A percentile compares a stretch with the other conserved stretches of the same genome.
Evolutionary conservation across 139 green algal species (phyloP).

Genomic region (Chlorella sp.): DNA sequence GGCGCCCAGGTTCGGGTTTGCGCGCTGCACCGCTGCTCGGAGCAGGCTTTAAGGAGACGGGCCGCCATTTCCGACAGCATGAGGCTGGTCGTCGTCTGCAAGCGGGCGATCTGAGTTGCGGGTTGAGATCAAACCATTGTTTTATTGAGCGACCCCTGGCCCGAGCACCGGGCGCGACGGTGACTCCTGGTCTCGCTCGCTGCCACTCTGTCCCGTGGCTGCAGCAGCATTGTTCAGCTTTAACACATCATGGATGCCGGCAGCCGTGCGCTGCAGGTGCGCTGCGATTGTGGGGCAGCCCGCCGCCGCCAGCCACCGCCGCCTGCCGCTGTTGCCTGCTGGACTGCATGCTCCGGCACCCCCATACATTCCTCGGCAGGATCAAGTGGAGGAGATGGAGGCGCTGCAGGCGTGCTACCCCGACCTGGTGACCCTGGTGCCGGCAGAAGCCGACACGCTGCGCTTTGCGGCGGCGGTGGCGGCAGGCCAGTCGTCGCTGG

Average conservation of each 20-base stretch:
- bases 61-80: background rate
- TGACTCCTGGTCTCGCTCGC: too few species aligned
- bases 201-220: too few species aligned
- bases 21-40: background rate
- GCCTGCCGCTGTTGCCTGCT: background rate
- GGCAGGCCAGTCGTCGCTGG: background rate
- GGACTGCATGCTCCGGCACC: background rate
- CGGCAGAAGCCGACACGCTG: background rate
- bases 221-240: background rate
- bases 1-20: background rate
- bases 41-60: background rate
- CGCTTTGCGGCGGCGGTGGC: background rate
- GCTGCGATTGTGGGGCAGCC: background rate
- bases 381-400: conserved; percentile 21
- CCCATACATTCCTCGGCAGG: background rate
- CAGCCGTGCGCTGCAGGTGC: background rate
- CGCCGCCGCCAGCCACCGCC: background rate
- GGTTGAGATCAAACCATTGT: too few species aligned
- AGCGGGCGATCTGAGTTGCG: too few species aligned
- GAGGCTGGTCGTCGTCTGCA: too few species aligned
- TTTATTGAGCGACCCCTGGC: too few species aligned
- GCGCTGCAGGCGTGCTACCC: conserved; percentile 25
- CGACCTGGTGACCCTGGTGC: background rate
- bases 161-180: too few species aligned
- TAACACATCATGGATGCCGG: too few species aligned